phyloP scores from a whole-genome alignment of 805 yeast species.

The Starmerella gropengiesseri region DNA sequence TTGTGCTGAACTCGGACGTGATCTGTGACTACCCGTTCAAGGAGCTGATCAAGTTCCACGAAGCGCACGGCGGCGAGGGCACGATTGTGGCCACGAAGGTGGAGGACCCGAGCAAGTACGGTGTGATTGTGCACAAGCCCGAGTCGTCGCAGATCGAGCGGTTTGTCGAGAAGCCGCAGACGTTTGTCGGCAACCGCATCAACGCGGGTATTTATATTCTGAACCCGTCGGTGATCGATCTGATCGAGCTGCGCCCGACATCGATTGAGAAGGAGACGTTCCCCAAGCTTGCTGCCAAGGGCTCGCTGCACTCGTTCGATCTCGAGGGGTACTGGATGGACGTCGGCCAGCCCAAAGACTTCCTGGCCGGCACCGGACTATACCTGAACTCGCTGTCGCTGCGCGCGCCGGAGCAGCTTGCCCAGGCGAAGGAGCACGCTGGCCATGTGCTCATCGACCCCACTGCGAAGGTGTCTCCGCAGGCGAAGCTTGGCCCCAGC shows the following conservation, averaged over 20 bases:
- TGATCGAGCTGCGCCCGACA: slow-evolving; percentile 96
- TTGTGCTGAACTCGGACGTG: slow-evolving; percentile 95
- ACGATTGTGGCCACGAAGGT: slow-evolving; percentile 99
- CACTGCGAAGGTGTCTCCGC: slow-evolving; percentile 81
- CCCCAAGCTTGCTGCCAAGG: slow-evolving; percentile 88
- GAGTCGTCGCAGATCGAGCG: slow-evolving; percentile 93
- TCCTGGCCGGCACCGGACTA: slow-evolving; percentile 87
- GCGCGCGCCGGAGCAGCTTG: slow-evolving; percentile 62
- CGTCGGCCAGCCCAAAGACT: slow-evolving; percentile 99
- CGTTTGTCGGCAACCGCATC: slow-evolving; percentile 98
- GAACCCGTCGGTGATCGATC: slow-evolving; percentile 94
- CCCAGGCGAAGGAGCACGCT: slow-evolving; percentile 56
- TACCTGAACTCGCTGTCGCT: slow-evolving; percentile 79
- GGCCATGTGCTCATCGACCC: slow-evolving; percentile 93
- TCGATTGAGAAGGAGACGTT: slow-evolving; percentile 99
- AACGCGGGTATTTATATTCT: slow-evolving; percentile 97
- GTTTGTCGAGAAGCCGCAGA: slow-evolving; percentile 98
- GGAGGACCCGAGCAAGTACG: slow-evolving; percentile 98
- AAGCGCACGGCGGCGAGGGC: slow-evolving; percentile 92
- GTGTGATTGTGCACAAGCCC: slow-evolving; percentile 96
- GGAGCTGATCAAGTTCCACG: slow-evolving; percentile 87
- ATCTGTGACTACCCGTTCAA: slow-evolving; percentile 97
- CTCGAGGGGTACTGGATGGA: slow-evolving; percentile 99
- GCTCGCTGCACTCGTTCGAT: slow-evolving; percentile 85
- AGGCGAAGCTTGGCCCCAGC: slow-evolving; percentile 95